Evolutionary conservation across 257 asterid species (phyloP), one percentile per base, ranked within the genome.

Genomic region (Eustoma russellianum): DNA sequence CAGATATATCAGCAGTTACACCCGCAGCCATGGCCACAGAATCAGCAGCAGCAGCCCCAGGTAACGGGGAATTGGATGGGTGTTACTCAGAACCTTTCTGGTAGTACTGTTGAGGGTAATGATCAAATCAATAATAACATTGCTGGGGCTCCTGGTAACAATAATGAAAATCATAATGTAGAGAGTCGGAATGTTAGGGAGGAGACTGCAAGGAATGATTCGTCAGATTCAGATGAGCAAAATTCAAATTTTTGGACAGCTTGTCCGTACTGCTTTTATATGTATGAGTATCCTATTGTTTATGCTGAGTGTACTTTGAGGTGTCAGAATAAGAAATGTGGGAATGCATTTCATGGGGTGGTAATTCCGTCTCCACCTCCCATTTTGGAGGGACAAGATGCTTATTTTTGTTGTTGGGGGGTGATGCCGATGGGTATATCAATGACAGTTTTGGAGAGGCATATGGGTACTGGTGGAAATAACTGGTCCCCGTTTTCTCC

Each of bases 401-500:
- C 71, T 17, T 73, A 78, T 63, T 84, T 82, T 49, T 85, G 78
- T 61, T 88, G 88, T 61, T 88, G 96, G 96, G 94, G 90, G 9
- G 64, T 69, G 68, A 50, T 82, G 50, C 94, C 94, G 1, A 17
- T 88, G 46, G 94, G 90, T 2, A 63, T 76, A 41, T 71, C 89
- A 0, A 68, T 64, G 75, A 75, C 57, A 33, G 33, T 61, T 55
- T 72, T 71, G 74, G 63, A 71, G 74, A 83, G 65, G 61, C 60
- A 66, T 41, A 65, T 56, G 46, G 68, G 58, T 13, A 52, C 57
- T 56, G 66, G 67, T 57, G 57, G 79, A 0, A 19, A 53, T 51
- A 19, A 53, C 49, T 89, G 97, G 97, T 72, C 95, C 11, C 97
- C 94, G 0, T 89, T 89, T 81, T 79, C 95, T 0, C 94, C 95